A percentile compares a stretch with the other conserved stretches of the same genome.
Evolutionary conservation across 805 yeast species (phyloP).

Genomic region (Priceomyces fermenticarens): DNA sequence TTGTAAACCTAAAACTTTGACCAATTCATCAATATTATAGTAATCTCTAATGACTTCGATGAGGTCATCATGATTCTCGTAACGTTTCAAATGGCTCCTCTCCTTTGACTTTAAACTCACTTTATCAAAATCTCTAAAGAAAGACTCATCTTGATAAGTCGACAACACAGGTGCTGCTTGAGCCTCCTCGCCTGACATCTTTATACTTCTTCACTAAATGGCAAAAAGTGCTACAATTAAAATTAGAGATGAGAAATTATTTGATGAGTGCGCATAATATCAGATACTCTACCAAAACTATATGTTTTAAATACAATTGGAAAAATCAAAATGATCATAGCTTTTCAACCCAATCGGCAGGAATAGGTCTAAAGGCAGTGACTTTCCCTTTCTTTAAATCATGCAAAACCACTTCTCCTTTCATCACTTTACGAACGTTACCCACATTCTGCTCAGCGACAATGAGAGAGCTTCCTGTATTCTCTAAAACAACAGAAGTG

Average conservation of each 20-base stretch:
- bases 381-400: slow-evolving; percentile 42
- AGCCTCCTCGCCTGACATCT: slow-evolving; percentile 12
- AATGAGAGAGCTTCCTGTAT: slow-evolving; percentile 23
- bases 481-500: slow-evolving; percentile 37
- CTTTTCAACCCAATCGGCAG: slow-evolving; percentile 40
- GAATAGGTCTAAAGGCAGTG: slow-evolving; percentile 47
- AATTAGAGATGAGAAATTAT: neutral
- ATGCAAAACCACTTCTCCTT: slow-evolving; percentile 35
- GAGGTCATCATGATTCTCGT: slow-evolving; percentile 22
- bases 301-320: neutral
- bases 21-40: slow-evolving; percentile 54
- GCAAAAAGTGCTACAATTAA: neutral
- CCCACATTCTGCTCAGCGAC: slow-evolving; percentile 52
- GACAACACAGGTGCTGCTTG: slow-evolving; percentile 67
- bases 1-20: slow-evolving; percentile 32
- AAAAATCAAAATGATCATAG: neutral
- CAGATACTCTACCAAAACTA: neutral
- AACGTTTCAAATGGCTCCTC: slow-evolving; percentile 23
- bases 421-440: slow-evolving; percentile 38
- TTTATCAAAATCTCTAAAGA: slow-evolving; percentile 45
- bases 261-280: neutral
- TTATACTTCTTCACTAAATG: neutral
- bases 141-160: slow-evolving; percentile 63
- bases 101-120: slow-evolving; percentile 22
- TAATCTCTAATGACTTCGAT: slow-evolving; percentile 39